Conservation (phyloP, 1,284 basidiomycete species). For the Fomitiporia mediterranea region DNA sequence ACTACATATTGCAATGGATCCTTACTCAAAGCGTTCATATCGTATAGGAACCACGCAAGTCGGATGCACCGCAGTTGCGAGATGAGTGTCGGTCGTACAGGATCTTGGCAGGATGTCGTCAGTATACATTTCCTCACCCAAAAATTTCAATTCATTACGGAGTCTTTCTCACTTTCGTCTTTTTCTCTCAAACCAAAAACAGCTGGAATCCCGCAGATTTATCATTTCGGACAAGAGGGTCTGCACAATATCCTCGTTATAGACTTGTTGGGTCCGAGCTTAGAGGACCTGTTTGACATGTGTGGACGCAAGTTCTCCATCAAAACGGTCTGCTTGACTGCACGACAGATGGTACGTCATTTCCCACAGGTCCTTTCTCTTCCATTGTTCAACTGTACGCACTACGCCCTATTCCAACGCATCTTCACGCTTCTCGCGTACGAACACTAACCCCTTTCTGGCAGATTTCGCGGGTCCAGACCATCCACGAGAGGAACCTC, state of each 20-base stretch:
- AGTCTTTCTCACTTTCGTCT: background rate
- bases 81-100: slow-evolving; percentile 98
- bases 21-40: too few species aligned
- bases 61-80: slow-evolving; percentile 91
- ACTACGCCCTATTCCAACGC: background rate
- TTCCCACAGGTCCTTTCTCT: background rate
- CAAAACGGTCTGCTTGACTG: slow-evolving; percentile 97
- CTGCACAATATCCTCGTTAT: slow-evolving; percentile 96
- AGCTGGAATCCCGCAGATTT: slow-evolving; percentile 93
- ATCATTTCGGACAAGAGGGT: slow-evolving; percentile 98
- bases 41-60: slow-evolving; percentile 86
- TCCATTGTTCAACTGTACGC: slow-evolving; percentile 9
- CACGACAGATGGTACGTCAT: slow-evolving; percentile 83
- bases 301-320: slow-evolving; percentile 91
- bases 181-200: slow-evolving; percentile 17
- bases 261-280: slow-evolving; percentile 87
- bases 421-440: background rate
- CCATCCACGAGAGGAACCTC: slow-evolving; percentile 95
- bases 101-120: slow-evolving; percentile 88
- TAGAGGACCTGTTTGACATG: slow-evolving; percentile 96
- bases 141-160: slow-evolving; percentile 9
- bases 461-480: slow-evolving; percentile 85
- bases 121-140: slow-evolving; percentile 36
- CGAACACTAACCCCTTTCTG: background rate
- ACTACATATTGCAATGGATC: background rate